phyloP scores from a whole-genome alignment of 805 yeast genomes.

The Candida ortonii region DNA sequence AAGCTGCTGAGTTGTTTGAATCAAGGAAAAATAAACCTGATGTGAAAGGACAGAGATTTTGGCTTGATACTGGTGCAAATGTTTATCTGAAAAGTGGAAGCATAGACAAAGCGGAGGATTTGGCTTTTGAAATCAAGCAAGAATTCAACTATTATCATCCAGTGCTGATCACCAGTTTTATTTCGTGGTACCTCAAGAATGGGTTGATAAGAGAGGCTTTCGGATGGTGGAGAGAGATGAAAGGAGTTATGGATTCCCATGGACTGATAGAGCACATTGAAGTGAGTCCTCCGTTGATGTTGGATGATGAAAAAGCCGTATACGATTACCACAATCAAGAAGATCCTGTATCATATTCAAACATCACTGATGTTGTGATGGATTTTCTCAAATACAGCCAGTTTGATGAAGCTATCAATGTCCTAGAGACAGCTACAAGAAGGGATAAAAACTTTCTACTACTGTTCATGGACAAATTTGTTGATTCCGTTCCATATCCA shows the following conservation, averaged over 20 bases:
- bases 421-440: constrained; percentile 20
- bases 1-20: constrained; percentile 39
- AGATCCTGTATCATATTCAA: constrained; percentile 27
- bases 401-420: constrained; percentile 22
- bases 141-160: constrained; percentile 37
- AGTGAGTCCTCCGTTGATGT: constrained; percentile 21
- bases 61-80: constrained; percentile 50
- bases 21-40: constrained; percentile 34
- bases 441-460: constrained; percentile 24
- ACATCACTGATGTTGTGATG: constrained; percentile 25
- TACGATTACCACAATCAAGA: constrained; percentile 29
- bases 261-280: constrained; percentile 22
- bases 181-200: constrained; percentile 32
- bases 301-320: constrained; percentile 22
- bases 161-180: constrained; percentile 34
- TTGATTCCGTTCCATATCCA: constrained; percentile 18
- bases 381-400: constrained; percentile 19
- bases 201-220: constrained; percentile 29
- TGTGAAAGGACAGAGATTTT: constrained; percentile 42
- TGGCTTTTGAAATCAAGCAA: constrained; percentile 29
- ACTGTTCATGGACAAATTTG: constrained; percentile 19
- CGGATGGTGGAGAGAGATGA: constrained; percentile 33
- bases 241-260: constrained; percentile 25
- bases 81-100: constrained; percentile 36
- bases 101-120: constrained; percentile 35